These are phyloP conservation scores for Penicillium sp. DNA, from an alignment of 2,329 filamentous ascomycete species.

Conservation along the genomic window DNA sequence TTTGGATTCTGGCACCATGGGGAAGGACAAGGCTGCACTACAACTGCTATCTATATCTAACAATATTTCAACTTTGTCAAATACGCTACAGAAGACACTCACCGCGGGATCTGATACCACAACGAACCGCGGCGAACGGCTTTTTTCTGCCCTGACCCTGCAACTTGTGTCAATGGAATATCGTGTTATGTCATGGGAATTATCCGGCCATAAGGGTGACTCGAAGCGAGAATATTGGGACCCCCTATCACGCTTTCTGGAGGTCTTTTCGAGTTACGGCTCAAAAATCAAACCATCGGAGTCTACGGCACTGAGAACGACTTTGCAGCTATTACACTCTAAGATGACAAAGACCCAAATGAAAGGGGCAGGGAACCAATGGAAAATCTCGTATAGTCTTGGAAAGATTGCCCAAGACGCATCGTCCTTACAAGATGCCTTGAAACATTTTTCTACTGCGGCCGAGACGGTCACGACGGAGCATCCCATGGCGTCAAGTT, in stretches of 20 bases:
- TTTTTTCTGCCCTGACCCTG: slow-evolving; percentile 32
- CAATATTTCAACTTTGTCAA: slow-evolving; percentile 33
- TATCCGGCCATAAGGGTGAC: slow-evolving; percentile 40
- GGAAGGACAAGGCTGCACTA: slow-evolving; percentile 37
- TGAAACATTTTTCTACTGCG: slow-evolving; percentile 33
- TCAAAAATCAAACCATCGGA: slow-evolving; percentile 32
- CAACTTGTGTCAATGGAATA: slow-evolving; percentile 42
- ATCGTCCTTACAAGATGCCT: slow-evolving; percentile 36
- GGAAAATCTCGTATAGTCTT: slow-evolving; percentile 32
- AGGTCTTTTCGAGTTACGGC: slow-evolving; percentile 31
- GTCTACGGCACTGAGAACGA: slow-evolving; percentile 34
- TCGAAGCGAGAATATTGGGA: slow-evolving; percentile 40
- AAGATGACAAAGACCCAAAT: slow-evolving; percentile 26
- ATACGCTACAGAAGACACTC: slow-evolving; percentile 18
- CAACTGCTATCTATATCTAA: slow-evolving; percentile 45
- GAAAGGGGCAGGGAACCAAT: slow-evolving; percentile 21
- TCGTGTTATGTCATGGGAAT: slow-evolving; percentile 39
- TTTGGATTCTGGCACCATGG: slow-evolving; percentile 30
- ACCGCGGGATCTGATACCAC: slow-evolving; percentile 14
- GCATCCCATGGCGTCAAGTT: slow-evolving; percentile 33
- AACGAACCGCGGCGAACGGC: slow-evolving; percentile 21
- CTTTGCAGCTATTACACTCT: slow-evolving; percentile 33
- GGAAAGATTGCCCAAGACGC: slow-evolving; percentile 40
- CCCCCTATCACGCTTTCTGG: slow-evolving; percentile 40
- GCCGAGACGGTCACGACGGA: slow-evolving; percentile 26